These are phyloP conservation scores for Isoetes engelmannii DNA, from an alignment of 83 land plant genomes.

Conservation along the genomic window DNA sequence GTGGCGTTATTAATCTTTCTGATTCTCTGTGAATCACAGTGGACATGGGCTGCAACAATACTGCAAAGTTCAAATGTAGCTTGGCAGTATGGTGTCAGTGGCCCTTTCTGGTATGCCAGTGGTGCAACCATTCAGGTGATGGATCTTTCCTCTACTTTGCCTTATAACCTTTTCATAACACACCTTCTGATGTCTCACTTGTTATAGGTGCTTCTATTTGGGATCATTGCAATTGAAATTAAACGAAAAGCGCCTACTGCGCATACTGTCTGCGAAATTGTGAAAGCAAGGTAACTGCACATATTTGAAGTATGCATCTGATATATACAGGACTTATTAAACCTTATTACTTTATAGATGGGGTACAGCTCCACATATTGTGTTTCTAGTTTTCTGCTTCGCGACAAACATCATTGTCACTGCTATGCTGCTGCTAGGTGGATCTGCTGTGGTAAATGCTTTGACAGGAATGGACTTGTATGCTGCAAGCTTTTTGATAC, in stretches of 20 bases:
- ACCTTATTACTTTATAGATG: slow-evolving; percentile 44
- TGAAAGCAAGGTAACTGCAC: slow-evolving; percentile 52
- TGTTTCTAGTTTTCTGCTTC: slow-evolving; percentile 83
- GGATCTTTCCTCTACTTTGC: not conserved
- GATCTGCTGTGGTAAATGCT: slow-evolving; percentile 93
- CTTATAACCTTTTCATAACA: not conserved
- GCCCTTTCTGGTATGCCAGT: slow-evolving; percentile 99
- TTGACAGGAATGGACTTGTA: slow-evolving; percentile 84
- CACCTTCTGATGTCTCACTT: not conserved
- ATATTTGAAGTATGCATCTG: not conserved
- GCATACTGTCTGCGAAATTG: slow-evolving; percentile 92
- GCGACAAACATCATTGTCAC: slow-evolving; percentile 94
- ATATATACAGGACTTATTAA: not conserved
- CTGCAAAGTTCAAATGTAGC: slow-evolving; percentile 97
- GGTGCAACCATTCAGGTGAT: slow-evolving; percentile 89
- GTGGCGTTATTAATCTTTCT: no score
- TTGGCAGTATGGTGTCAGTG: slow-evolving; percentile 94
- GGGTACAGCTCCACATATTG: slow-evolving; percentile 77
- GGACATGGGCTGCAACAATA: slow-evolving; percentile 99
- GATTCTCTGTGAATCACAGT: slow-evolving; percentile 25
- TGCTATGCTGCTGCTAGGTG: slow-evolving; percentile 93
- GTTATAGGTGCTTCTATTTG: slow-evolving; percentile 73
- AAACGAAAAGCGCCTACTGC: slow-evolving; percentile 91
- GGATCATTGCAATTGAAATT: slow-evolving; percentile 88
- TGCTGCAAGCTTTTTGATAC: slow-evolving; percentile 94